phyloP scores from a whole-genome alignment of 495 filamentous ascomycete genomes.

The Chaetomium tenue region DNA sequence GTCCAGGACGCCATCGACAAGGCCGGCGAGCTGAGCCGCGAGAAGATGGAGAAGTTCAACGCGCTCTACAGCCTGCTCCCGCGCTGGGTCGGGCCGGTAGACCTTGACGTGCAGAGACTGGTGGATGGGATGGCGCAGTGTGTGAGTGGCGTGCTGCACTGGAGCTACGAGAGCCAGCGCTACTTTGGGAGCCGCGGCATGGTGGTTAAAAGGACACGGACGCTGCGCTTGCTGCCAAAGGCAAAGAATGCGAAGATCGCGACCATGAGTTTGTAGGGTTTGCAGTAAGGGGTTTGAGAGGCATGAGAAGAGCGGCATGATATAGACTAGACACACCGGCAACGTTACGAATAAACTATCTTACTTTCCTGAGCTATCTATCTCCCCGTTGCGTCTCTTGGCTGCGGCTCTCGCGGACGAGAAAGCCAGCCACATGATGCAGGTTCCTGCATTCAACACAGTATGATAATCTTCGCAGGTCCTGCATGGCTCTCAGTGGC shows the following conservation, averaged over 20 bases:
- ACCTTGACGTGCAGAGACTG: neutral
- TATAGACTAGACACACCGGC: too few species aligned
- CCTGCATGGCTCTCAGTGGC: too few species aligned
- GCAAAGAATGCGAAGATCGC: neutral
- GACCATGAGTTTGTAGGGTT: neutral
- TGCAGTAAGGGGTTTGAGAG: too few species aligned
- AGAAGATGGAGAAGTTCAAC: neutral
- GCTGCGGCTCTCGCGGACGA: too few species aligned
- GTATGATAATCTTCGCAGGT: too few species aligned
- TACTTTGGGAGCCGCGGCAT: slow-evolving; percentile 1
- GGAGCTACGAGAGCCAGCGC: slow-evolving; percentile 1
- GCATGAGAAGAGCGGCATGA: too few species aligned
- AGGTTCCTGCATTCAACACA: too few species aligned
- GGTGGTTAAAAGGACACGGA: neutral
- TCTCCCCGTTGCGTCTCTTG: too few species aligned
- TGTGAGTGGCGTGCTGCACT: neutral
- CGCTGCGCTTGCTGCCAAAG: neutral
- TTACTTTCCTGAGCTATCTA: too few species aligned
- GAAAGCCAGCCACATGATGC: too few species aligned
- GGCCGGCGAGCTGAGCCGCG: neutral
- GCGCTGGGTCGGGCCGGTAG: slow-evolving; percentile 3
- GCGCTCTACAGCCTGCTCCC: neutral
- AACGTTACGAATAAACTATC: too few species aligned
- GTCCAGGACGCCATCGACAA: neutral
- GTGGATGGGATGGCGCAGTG: neutral